Evolutionary conservation across 495 filamentous ascomycete genomes (phyloP).

Genomic region (Penicillium angulare): DNA sequence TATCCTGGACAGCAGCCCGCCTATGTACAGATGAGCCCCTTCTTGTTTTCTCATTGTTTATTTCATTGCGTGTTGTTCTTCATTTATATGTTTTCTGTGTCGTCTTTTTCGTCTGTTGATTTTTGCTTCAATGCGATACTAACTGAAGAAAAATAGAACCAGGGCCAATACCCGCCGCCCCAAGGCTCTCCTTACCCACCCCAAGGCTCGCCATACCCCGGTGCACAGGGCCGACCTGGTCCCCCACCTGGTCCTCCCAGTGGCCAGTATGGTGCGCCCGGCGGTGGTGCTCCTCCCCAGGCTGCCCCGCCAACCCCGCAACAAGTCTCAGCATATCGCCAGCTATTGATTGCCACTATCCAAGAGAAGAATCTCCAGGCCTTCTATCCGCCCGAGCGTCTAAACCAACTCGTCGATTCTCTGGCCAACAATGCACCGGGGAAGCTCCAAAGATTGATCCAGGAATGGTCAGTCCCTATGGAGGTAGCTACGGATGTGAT

Average conservation of each 20-base stretch:
- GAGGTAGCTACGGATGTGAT: slow-evolving; percentile 68
- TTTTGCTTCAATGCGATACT: slow-evolving; percentile 8
- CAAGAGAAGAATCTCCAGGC: slow-evolving; percentile 56
- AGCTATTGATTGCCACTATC: slow-evolving; percentile 50
- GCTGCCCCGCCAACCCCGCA: slow-evolving; percentile 42
- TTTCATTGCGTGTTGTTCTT: slow-evolving; percentile 14
- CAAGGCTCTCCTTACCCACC: slow-evolving; percentile 34
- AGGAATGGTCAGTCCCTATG: slow-evolving; percentile 54
- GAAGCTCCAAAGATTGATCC: slow-evolving; percentile 50
- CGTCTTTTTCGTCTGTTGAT: neutral
- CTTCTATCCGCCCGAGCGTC: slow-evolving; percentile 52
- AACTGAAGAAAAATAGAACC: slow-evolving; percentile 17
- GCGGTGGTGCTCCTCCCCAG: slow-evolving; percentile 19
- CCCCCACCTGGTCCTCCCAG: slow-evolving; percentile 32
- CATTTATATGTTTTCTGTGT: too few relatives aligned
- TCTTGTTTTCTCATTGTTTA: slow-evolving; percentile 5
- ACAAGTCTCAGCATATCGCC: slow-evolving; percentile 52
- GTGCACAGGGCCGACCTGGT: slow-evolving; percentile 27
- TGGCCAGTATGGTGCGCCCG: slow-evolving; percentile 29
- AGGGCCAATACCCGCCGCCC: slow-evolving; percentile 30
- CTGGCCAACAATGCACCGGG: slow-evolving; percentile 43
- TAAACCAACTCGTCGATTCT: slow-evolving; percentile 36
- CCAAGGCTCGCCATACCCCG: slow-evolving; percentile 34
- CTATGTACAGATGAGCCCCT: slow-evolving; percentile 30
- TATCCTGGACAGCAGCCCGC: slow-evolving; percentile 27